Evolutionary conservation across 805 yeast genomes (phyloP), one percentile per base, ranked within the genome.

Genomic region (Pichia ethanolica): DNA sequence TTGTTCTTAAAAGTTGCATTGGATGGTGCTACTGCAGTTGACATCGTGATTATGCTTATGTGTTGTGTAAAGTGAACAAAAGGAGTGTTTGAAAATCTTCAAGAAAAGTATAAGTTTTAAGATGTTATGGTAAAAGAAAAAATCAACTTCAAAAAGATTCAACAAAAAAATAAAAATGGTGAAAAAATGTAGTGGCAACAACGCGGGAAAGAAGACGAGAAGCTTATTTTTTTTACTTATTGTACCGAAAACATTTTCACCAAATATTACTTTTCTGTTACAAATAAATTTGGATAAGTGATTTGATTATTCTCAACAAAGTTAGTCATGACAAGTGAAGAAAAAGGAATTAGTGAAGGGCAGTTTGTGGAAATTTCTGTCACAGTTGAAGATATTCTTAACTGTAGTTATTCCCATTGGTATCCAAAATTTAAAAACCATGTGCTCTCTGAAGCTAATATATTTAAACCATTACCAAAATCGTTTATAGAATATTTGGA

Each of bases 1-100:
- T 83, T 89, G 70, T 90, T 90, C 62, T 82, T 86, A 74, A 93
- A 93, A 42, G 93, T 86, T 47, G 93, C 89, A 70, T 89, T 89
- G 37, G 66, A 52, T 26, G 56, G 57, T 10, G 46, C 36, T 5
- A 53, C 52, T 13, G 42, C 40, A 30, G 54, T 38, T 5, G 55
- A 52, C 54, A 52, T 25, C 28, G n/a, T 14, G 28, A 20, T 2
- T 20, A 20, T 20, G 3, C 20, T 20, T 20, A 20, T 20, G 20
- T 20, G 20, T 20, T 20, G 2, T 20, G 20, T 20, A 20, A 20
- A 2, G 20, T 20, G 20, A 20, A 20, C 20, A 20, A 20, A 20
- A 20, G 20, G 20, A 20, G 20, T 20, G 20, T 20, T 3, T 20
- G 3, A 20, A 2, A 20, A 20, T 20, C 2, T 20, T 20, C 20